Evolutionary conservation across 768 basidiomycete species (phyloP), one percentile per base, ranked within the genome.

Genomic region (Lanmaoa rubissima): DNA sequence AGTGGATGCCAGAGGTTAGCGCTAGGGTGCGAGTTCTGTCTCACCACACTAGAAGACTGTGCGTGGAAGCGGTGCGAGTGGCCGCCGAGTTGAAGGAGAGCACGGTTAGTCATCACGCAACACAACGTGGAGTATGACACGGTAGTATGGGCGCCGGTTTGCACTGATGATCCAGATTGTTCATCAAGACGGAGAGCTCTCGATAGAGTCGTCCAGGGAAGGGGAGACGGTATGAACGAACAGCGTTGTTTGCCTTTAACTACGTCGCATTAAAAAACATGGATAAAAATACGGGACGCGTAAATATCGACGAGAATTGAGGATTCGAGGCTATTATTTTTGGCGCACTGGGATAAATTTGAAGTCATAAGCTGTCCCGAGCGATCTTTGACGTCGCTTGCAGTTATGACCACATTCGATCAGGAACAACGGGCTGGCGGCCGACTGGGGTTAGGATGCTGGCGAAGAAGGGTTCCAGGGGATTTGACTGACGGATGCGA

Each of bases 301-400:
- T 55, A 68, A 69, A 70, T 65, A 69, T 54, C 45, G 49, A 52
- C 16, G 49, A 44, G 32, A 43, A 24, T 47, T 28, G 58, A 48
- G 43, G 55, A 57, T 42, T 48, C 35, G 54, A 67, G 67, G 52
- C n/a, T 61, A 69, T 69, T 70, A 70, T 70, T 73, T 73, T 70
- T 69, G 69, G 69, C 39, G 49, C 52, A 58, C 17, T 58, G 46
- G 50, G 60, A 65, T 72, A 69, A 63, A 53, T 52, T 57, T 61
- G 68, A 60, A 59, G 56, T 53, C 47, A 54, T 63, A 31, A 40
- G 17, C 42, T 48, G 53, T 44, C 50, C 34, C 12, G 45, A 61
- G 52, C 47, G 54, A 65, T 65, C 50, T 55, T 61, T 58, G 68
- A 61, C 65, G 54, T 72, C 63, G 68, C 64, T 63, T 71, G 60